Conservation (phyloP, 2,329 filamentous ascomycete genomes). For the Diplodia sapinea region DNA sequence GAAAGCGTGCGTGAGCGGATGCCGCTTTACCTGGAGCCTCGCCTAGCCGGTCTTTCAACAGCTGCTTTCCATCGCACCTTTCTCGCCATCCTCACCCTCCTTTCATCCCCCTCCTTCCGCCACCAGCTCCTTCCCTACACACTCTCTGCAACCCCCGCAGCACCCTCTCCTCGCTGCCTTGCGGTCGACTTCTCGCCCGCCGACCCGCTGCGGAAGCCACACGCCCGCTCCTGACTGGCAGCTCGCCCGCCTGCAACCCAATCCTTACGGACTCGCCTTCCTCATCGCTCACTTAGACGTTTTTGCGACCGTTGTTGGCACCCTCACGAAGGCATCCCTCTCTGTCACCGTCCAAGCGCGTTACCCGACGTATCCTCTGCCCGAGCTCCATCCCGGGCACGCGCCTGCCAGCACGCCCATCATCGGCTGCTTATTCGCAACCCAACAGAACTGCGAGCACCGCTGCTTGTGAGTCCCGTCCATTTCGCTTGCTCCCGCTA, state of each 20-base stretch:
- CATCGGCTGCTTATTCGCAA: slow-evolving; percentile 26
- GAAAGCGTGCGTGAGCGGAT: slow-evolving; percentile 28
- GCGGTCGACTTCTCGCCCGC: slow-evolving; percentile 34
- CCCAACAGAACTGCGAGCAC: slow-evolving; percentile 23
- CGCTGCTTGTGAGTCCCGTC: slow-evolving; percentile 27
- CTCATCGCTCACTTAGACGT: slow-evolving; percentile 41
- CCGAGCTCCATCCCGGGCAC: slow-evolving; percentile 30
- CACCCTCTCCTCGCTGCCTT: slow-evolving; percentile 28
- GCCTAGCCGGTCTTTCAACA: slow-evolving; percentile 28
- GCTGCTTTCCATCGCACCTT: slow-evolving; percentile 24
- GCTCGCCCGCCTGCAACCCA: slow-evolving; percentile 41
- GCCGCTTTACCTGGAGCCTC: slow-evolving; percentile 29
- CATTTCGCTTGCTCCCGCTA: slow-evolving; percentile 30
- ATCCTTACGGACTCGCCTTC: slow-evolving; percentile 36
- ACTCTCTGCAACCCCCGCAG: slow-evolving; percentile 33
- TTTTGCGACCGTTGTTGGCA: slow-evolving; percentile 31
- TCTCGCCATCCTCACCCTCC: slow-evolving; percentile 37
- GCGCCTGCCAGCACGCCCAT: slow-evolving; percentile 26
- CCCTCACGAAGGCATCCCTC: slow-evolving; percentile 30
- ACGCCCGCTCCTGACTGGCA: slow-evolving; percentile 42
- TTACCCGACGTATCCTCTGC: slow-evolving; percentile 30
- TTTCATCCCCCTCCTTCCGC: slow-evolving; percentile 32
- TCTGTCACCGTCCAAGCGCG: slow-evolving; percentile 30
- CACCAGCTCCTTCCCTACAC: slow-evolving; percentile 43
- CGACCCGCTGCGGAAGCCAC: slow-evolving; percentile 41